Percentiles rank a stretch among this genome's conserved stretches.
phyloP scores from a whole-genome alignment of 2,329 filamentous ascomycete species.

The Colletotrichum simmondsii region DNA sequence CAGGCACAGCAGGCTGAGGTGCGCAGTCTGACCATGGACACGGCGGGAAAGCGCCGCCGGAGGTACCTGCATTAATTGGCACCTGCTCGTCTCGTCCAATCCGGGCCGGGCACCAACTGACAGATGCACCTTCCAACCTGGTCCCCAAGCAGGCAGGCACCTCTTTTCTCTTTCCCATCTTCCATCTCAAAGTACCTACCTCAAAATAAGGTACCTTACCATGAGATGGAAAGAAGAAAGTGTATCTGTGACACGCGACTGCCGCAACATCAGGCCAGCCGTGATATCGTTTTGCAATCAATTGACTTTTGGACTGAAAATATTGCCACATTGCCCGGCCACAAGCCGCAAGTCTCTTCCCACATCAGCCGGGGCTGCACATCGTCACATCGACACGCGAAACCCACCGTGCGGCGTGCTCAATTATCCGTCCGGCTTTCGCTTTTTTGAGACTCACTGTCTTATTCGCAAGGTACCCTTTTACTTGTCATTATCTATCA shows the following conservation, averaged over 20 bases:
- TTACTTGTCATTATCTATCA: neutral
- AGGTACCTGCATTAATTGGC: constrained; percentile 30
- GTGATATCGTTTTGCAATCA: neutral
- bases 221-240: neutral
- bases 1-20: neutral
- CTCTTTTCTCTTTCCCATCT: constrained; percentile 10
- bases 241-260: neutral
- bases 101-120: constrained; percentile 18
- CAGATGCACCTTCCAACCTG: constrained; percentile 13
- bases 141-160: neutral
- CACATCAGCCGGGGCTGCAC: neutral
- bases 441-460: neutral
- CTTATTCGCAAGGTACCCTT: neutral
- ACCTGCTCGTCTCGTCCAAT: constrained; percentile 15
- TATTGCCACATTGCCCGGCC: neutral
- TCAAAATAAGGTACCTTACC: neutral
- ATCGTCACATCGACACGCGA: neutral
- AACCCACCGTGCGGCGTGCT: neutral
- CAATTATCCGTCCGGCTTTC: neutral
- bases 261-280: neutral
- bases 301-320: neutral
- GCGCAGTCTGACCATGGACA: neutral
- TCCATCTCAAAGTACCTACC: neutral
- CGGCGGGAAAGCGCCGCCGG: neutral
- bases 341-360: neutral